Conservation (phyloP, 1,284 basidiomycete species). For the Porodaedalea pini region DNA sequence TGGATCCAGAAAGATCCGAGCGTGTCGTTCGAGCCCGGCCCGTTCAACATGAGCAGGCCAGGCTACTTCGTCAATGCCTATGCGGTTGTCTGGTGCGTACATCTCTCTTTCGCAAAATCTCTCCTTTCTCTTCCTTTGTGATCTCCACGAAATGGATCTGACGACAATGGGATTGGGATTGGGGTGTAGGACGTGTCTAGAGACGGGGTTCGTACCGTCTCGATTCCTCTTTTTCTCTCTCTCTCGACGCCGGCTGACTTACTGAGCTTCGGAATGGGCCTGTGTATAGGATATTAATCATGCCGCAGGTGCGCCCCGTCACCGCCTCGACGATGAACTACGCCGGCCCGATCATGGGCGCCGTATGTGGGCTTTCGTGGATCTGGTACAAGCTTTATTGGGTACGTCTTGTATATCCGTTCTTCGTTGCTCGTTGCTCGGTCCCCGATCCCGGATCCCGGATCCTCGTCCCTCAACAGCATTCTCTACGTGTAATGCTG, state of each 20-base stretch:
- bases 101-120: background rate
- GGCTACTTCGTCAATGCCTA: conserved; percentile 23
- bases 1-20: conserved; percentile 12
- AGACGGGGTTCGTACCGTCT: conserved; percentile 22
- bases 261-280: background rate
- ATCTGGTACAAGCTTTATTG: conserved; percentile 25
- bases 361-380: conserved; percentile 22
- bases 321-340: conserved; percentile 26
- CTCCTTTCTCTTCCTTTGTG: background rate
- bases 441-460: background rate
- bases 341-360: conserved; percentile 25
- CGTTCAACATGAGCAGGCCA: conserved; percentile 23
- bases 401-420: conserved; percentile 4
- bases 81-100: conserved; percentile 23
- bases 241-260: background rate
- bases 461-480: too few relatives aligned
- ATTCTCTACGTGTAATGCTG: background rate
- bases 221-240: background rate
- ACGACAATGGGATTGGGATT: background rate
- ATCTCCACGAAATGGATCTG: background rate
- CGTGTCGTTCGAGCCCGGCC: conserved; percentile 23
- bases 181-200: conserved; percentile 23
- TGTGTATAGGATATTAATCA: conserved; percentile 22
- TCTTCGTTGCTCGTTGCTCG: background rate
- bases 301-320: conserved; percentile 26